Percentiles rank a stretch among this genome's conserved stretches.
These are phyloP conservation scores for Centella asiatica DNA, from an alignment of 129 eudicot species.

Conservation along the genomic window DNA sequence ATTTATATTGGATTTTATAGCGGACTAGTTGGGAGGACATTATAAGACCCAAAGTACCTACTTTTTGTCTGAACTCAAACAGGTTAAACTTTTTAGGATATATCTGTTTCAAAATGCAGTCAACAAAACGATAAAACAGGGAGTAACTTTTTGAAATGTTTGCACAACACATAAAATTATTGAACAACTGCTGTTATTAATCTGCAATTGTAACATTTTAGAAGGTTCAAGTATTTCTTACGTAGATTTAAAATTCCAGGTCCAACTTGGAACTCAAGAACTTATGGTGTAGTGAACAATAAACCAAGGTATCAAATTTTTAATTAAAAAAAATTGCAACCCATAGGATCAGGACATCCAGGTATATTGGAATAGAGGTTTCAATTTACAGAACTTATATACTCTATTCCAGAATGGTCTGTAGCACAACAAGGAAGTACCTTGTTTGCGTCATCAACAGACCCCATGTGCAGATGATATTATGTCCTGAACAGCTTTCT, in stretches of 20 bases:
- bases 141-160: not conserved
- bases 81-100: not conserved
- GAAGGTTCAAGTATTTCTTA: not conserved
- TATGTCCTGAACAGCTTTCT: not conserved
- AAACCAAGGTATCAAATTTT: not conserved
- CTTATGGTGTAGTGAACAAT: not conserved
- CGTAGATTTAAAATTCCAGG: not conserved
- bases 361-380: not conserved
- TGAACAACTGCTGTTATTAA: not conserved
- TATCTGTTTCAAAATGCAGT: not conserved
- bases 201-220: not conserved
- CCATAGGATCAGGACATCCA: not conserved
- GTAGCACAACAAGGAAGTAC: conserved; percentile 12
- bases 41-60: not conserved
- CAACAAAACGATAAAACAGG: not conserved
- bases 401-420: no score
- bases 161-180: not conserved
- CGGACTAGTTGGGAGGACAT: not conserved
- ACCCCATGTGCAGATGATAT: conserved; percentile 16
- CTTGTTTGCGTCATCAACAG: conserved; percentile 51
- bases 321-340: not conserved
- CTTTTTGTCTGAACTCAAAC: not conserved
- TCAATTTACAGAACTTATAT: not conserved
- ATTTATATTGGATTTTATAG: not conserved
- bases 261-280: not conserved